phyloP scores from a whole-genome alignment of 2,329 filamentous ascomycete species.

The Emydomyces testavorans region DNA sequence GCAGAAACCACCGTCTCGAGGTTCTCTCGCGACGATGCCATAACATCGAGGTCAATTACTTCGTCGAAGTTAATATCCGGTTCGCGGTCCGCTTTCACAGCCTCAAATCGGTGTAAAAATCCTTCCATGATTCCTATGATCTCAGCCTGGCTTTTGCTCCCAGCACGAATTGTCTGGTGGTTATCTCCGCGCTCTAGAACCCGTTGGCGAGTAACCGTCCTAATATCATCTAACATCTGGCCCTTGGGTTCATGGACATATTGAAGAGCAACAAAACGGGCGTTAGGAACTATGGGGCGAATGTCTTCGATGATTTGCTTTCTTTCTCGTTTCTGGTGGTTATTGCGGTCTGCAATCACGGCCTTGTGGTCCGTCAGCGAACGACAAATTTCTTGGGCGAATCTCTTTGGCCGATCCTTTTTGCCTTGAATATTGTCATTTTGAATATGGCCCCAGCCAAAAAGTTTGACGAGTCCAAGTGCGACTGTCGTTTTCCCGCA shows the following conservation, averaged over 20 bases:
- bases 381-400: slow-evolving; percentile 59
- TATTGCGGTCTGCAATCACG: slow-evolving; percentile 88
- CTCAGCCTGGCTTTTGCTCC: slow-evolving; percentile 58
- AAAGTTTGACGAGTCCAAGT: slow-evolving; percentile 67
- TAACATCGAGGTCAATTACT: slow-evolving; percentile 73
- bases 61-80: slow-evolving; percentile 76
- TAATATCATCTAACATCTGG: slow-evolving; percentile 56
- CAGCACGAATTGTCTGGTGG: slow-evolving; percentile 90
- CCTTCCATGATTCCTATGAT: slow-evolving; percentile 89
- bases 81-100: slow-evolving; percentile 50
- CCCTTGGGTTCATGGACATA: slow-evolving; percentile 63
- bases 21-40: slow-evolving; percentile 67
- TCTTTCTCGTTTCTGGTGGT: slow-evolving; percentile 77
- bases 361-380: slow-evolving; percentile 54
- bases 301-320: slow-evolving; percentile 78
- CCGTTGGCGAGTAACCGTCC: slow-evolving; percentile 61
- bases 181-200: slow-evolving; percentile 84
- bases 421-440: slow-evolving; percentile 90
- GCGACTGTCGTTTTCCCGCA: slow-evolving; percentile 95
- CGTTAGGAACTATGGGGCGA: slow-evolving; percentile 46
- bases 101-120: slow-evolving; percentile 77
- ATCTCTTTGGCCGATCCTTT: slow-evolving; percentile 60
- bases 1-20: slow-evolving; percentile 65
- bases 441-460: slow-evolving; percentile 85
- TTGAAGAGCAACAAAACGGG: slow-evolving; percentile 71